phyloP scores from a whole-genome alignment of 2,329 filamentous ascomycete genomes.

The Apiospora hydei region DNA sequence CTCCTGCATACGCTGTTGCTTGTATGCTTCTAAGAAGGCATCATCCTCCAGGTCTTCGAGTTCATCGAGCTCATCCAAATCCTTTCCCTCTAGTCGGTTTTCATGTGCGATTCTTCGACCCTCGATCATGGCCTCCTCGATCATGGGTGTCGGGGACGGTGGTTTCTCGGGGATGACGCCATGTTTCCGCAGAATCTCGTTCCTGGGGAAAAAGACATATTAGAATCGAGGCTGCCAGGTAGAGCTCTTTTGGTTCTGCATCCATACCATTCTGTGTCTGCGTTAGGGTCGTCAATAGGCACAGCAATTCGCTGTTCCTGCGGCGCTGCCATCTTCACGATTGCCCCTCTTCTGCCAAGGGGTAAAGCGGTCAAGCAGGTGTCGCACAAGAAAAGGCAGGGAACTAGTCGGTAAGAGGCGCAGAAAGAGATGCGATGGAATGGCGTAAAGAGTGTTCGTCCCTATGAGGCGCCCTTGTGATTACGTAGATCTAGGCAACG shows the following conservation, averaged over 20 bases:
- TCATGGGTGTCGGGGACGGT: conserved; percentile 92
- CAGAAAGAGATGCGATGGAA: not conserved
- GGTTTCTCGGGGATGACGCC: conserved; percentile 98
- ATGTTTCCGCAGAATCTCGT: conserved; percentile 97
- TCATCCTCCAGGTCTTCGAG: conserved; percentile 97
- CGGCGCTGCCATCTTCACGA: conserved; percentile 63
- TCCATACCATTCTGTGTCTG: conserved; percentile 92
- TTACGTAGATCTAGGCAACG: conserved; percentile 12
- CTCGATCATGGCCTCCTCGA: conserved; percentile 91
- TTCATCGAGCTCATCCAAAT: conserved; percentile 90
- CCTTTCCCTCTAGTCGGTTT: conserved; percentile 91
- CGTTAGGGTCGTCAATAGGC: conserved; percentile 92
- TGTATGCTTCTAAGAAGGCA: conserved; percentile 85
- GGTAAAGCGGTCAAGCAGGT: not conserved
- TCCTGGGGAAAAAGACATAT: conserved; percentile 64
- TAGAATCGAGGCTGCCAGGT: not conserved
- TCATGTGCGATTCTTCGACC: conserved; percentile 86
- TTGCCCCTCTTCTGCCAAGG: conserved; percentile 1
- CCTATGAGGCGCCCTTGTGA: not conserved
- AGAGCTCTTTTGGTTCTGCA: not conserved
- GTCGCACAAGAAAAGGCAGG: not conserved
- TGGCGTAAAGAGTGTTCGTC: not conserved
- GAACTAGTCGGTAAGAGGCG: not conserved
- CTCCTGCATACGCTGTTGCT: conserved; percentile 87
- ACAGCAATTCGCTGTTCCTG: conserved; percentile 74